These are phyloP conservation scores for Backusella psychrophila DNA, from an alignment of 192 early-diverging fungal genomes.

Conservation along the genomic window DNA sequence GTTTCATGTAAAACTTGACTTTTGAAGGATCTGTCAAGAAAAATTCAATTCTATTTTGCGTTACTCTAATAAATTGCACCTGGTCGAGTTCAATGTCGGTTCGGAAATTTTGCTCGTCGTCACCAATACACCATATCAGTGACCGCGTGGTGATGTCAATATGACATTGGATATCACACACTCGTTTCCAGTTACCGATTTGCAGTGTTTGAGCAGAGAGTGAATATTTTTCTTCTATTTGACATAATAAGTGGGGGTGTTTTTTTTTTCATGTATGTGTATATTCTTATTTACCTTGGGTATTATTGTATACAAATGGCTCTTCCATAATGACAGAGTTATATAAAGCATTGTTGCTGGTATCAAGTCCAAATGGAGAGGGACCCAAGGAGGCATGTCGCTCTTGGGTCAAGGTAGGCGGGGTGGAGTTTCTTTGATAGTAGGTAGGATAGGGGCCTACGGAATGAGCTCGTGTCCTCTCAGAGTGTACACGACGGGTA, in stretches of 20 bases:
- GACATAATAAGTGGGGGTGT: not conserved
- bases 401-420: not conserved
- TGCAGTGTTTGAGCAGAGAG: slow-evolving; percentile 54
- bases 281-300: not conserved
- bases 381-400: slow-evolving; percentile 9
- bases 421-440: not conserved
- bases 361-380: not conserved
- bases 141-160: slow-evolving; percentile 41
- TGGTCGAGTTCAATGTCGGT: slow-evolving; percentile 50
- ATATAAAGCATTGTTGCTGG: not conserved
- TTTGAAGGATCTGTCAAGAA: slow-evolving; percentile 31
- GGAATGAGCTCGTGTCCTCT: slow-evolving; percentile 21
- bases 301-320: not conserved
- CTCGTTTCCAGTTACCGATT: slow-evolving; percentile 65
- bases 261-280: not conserved
- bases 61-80: slow-evolving; percentile 43
- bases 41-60: slow-evolving; percentile 29
- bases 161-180: slow-evolving; percentile 55
- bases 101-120: slow-evolving; percentile 52
- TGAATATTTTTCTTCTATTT: not conserved
- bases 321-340: slow-evolving; percentile 3
- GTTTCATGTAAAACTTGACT: slow-evolving; percentile 46
- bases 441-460: slow-evolving; percentile 17
- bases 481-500: not conserved
- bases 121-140: slow-evolving; percentile 60